Conservation (phyloP, 305 asterid genomes). For the Solanum chacoense region DNA sequence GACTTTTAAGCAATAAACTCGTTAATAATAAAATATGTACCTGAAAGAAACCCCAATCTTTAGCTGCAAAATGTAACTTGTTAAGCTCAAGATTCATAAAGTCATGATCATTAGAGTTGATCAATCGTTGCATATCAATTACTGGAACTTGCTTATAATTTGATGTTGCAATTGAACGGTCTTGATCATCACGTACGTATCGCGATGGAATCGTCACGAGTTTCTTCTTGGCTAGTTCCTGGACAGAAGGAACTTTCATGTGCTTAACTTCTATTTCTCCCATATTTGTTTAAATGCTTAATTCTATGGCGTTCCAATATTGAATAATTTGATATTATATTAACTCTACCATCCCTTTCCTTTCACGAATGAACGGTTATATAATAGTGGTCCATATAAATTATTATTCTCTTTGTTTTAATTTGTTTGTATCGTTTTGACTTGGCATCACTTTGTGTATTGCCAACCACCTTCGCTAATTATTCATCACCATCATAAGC, state of each 20-base stretch:
- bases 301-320: too few species aligned
- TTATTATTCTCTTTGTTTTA: too few species aligned
- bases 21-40: neutral
- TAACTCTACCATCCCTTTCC: too few species aligned
- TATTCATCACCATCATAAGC: too few species aligned
- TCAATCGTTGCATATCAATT: neutral
- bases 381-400: too few species aligned
- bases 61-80: neutral
- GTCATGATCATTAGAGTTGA: neutral
- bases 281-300: neutral
- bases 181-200: neutral
- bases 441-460: too few species aligned
- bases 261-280: neutral
- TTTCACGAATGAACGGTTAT: too few species aligned
- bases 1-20: too few species aligned
- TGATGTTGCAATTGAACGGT: neutral
- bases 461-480: too few species aligned
- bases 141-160: neutral
- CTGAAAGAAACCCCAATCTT: conserved; percentile 4
- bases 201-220: neutral
- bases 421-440: too few species aligned
- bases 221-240: neutral
- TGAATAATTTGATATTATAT: too few species aligned
- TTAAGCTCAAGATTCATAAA: neutral
- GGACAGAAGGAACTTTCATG: neutral